Percentiles rank a stretch among this genome's conserved stretches.
These are phyloP conservation scores for Auriscalpium microsporum DNA, from an alignment of 768 basidiomycete species.

Conservation along the genomic window DNA sequence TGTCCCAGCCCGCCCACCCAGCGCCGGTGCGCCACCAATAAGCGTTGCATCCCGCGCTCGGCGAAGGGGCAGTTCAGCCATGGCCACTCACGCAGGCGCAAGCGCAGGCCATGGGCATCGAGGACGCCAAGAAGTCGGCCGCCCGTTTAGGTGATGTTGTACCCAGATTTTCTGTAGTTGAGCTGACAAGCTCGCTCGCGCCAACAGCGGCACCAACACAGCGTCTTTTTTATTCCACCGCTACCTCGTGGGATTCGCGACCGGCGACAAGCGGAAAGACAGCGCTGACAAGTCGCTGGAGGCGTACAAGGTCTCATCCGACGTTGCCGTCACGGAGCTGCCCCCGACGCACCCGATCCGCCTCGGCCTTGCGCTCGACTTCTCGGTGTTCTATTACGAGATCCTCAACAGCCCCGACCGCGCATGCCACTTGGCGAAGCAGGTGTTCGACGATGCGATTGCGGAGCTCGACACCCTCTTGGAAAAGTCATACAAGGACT, in stretches of 20 bases:
- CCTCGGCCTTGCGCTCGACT: conserved; percentile 96
- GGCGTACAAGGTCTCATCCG: conserved; percentile 96
- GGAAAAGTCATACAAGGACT: conserved; percentile 99
- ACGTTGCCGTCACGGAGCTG: conserved; percentile 93
- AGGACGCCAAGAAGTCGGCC: too few species aligned
- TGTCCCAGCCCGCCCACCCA: too few species aligned
- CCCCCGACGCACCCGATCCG: conserved; percentile 97
- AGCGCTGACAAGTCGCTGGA: conserved; percentile 96
- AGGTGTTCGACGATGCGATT: conserved; percentile 98
- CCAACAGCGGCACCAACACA: too few species aligned
- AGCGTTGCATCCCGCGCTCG: too few species aligned
- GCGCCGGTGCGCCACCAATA: too few species aligned
- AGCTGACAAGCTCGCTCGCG: too few species aligned
- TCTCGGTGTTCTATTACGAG: conserved; percentile 99
- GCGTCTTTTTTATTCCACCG: too few species aligned
- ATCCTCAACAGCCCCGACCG: conserved; percentile 98
- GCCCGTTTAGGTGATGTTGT: too few species aligned
- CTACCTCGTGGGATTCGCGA: conserved; percentile 97
- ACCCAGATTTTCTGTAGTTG: too few species aligned
- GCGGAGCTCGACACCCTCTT: conserved; percentile 98
- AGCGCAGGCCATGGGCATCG: too few species aligned
- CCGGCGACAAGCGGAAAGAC: conserved; percentile 94
- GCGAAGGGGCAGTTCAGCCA: too few species aligned
- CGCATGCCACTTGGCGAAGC: conserved; percentile 97
- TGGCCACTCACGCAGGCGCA: too few species aligned